phyloP scores from a whole-genome alignment of 2,329 filamentous ascomycete species.

The Pseudogymnoascus sp. region DNA sequence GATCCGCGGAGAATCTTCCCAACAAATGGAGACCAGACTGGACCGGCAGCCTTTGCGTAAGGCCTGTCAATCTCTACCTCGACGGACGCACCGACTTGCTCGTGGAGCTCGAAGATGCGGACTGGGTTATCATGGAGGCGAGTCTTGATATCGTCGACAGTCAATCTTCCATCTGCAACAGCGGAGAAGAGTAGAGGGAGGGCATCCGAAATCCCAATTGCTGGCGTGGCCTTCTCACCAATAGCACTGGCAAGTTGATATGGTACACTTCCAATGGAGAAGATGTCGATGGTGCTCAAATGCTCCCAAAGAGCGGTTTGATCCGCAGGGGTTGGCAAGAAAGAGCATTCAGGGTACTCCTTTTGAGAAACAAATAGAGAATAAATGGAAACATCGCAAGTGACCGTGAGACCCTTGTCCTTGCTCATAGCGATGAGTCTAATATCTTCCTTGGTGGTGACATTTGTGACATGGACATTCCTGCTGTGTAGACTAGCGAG shows the following conservation, averaged over 20 bases:
- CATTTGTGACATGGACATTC: constrained; percentile 72
- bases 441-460: constrained; percentile 77
- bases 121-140: constrained; percentile 73
- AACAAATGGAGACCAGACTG: constrained; percentile 63
- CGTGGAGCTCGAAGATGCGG: constrained; percentile 75
- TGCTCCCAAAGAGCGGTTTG: constrained; percentile 70
- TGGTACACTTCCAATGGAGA: constrained; percentile 71
- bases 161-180: constrained; percentile 65
- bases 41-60: constrained; percentile 47
- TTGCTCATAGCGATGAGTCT: constrained; percentile 70
- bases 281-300: constrained; percentile 66
- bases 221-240: constrained; percentile 47
- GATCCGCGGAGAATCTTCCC: constrained; percentile 62
- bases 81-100: constrained; percentile 64
- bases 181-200: constrained; percentile 70
- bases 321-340: constrained; percentile 60
- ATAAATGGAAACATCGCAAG: constrained; percentile 77
- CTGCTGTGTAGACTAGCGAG: constrained; percentile 71
- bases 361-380: constrained; percentile 66
- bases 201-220: constrained; percentile 64
- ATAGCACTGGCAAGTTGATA: constrained; percentile 62
- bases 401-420: constrained; percentile 73
- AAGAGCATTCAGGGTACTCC: constrained; percentile 60
- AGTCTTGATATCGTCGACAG: constrained; percentile 63
- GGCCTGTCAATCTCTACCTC: constrained; percentile 71